phyloP scores from a whole-genome alignment of 2,329 filamentous ascomycete species.

The Davidsoniella australis region DNA sequence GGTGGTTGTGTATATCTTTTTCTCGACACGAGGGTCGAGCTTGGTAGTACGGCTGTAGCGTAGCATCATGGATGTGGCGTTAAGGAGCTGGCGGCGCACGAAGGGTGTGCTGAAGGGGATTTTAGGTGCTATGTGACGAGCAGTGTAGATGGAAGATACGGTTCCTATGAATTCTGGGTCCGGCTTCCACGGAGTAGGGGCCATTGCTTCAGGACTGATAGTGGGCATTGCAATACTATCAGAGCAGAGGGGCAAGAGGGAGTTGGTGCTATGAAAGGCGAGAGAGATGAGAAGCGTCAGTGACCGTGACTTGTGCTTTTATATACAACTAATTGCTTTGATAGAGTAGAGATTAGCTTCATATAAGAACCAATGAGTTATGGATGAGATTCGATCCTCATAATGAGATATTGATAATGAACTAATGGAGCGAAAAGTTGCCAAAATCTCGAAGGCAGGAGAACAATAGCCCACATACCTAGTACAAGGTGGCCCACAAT shows the following conservation, averaged over 20 bases:
- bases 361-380: too few species aligned
- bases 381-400: too few species aligned
- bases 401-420: too few species aligned
- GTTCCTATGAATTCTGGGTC: constrained; percentile 1
- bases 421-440: too few species aligned
- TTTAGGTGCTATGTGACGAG: background rate
- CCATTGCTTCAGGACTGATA: background rate
- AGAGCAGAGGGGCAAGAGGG: background rate
- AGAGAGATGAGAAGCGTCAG: background rate
- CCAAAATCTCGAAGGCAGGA: too few species aligned
- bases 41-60: constrained; percentile 1
- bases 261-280: background rate
- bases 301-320: too few species aligned
- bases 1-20: background rate
- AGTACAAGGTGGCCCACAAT: too few species aligned
- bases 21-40: constrained; percentile 3
- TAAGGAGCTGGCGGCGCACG: constrained; percentile 8
- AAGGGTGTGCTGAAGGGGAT: background rate
- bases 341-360: too few species aligned
- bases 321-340: background rate
- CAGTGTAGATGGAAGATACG: constrained; percentile 2
- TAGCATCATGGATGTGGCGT: constrained; percentile 7
- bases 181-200: constrained; percentile 3
- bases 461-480: too few species aligned
- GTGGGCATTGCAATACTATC: background rate